Percentiles rank a stretch among this genome's conserved stretches.
These are phyloP conservation scores for Tephrocybe sp. DNA, from an alignment of 768 basidiomycete genomes.

Conservation along the genomic window DNA sequence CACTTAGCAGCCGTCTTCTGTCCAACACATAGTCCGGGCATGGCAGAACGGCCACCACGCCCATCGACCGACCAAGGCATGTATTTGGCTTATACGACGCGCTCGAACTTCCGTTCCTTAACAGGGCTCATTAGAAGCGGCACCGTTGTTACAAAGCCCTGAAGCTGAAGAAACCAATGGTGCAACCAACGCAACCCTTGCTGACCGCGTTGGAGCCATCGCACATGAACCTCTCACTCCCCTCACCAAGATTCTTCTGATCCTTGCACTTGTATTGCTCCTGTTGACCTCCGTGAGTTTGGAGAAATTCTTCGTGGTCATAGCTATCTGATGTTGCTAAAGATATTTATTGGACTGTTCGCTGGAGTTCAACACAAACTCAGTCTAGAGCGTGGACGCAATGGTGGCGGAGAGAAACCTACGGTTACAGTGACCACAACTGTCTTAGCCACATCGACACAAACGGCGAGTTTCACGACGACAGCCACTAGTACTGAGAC, in stretches of 20 bases:
- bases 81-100: constrained; percentile 9
- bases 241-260: constrained; percentile 79
- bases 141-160: constrained; percentile 59
- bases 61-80: constrained; percentile 60
- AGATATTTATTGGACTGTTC: constrained; percentile 92
- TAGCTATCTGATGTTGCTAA: background rate
- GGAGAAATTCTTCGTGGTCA: background rate
- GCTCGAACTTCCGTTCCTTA: constrained; percentile 3
- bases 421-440: constrained; percentile 40
- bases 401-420: constrained; percentile 30
- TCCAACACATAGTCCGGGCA: constrained; percentile 21
- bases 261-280: constrained; percentile 73
- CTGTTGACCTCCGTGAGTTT: constrained; percentile 65
- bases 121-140: constrained; percentile 46
- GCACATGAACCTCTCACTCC: constrained; percentile 80
- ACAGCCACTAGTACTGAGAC: constrained; percentile 40
- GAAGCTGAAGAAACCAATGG: constrained; percentile 34
- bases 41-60: constrained; percentile 57
- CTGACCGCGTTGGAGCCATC: constrained; percentile 51
- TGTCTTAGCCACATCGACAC: constrained; percentile 28
- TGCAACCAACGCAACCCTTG: constrained; percentile 30
- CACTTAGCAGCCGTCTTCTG: background rate
- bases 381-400: constrained; percentile 42
- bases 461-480: constrained; percentile 26
- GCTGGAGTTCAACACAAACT: constrained; percentile 85